These are phyloP conservation scores for Crithidia fasciculata DNA, from an alignment of 208 protist species.

Conservation along the genomic window DNA sequence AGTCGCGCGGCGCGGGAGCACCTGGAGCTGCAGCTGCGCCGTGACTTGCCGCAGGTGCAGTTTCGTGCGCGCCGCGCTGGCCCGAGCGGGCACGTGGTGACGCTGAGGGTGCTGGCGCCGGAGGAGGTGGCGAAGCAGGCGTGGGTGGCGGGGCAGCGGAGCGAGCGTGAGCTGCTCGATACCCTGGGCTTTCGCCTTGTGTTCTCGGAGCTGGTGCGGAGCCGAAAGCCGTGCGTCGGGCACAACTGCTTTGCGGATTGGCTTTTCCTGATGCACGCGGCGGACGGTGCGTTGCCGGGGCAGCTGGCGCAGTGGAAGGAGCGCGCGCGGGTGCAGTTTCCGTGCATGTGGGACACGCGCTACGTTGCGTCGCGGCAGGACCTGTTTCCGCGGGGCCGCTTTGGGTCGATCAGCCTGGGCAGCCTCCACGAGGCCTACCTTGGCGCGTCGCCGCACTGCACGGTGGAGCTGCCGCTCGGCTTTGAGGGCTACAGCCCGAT, in stretches of 20 bases:
- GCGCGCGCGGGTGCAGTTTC: slow-evolving; percentile 53
- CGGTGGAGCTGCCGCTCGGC: slow-evolving; percentile 59
- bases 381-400: slow-evolving; percentile 47
- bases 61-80: slow-evolving; percentile 53
- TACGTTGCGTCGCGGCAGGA: slow-evolving; percentile 51
- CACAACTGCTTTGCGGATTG: slow-evolving; percentile 86
- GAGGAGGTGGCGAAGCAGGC: slow-evolving; percentile 35
- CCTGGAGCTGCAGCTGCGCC: slow-evolving; percentile 30
- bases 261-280: slow-evolving; percentile 63
- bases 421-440: slow-evolving; percentile 65
- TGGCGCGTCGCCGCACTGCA: slow-evolving; percentile 40
- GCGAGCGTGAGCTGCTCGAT: slow-evolving; percentile 47
- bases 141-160: slow-evolving; percentile 21
- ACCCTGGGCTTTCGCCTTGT: slow-evolving; percentile 73
- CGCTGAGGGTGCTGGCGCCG: slow-evolving; percentile 40
- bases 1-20: slow-evolving; percentile 55
- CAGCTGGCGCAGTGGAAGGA: slow-evolving; percentile 53
- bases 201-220: slow-evolving; percentile 63
- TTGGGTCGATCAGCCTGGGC: slow-evolving; percentile 46
- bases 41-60: slow-evolving; percentile 34
- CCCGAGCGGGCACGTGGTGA: slow-evolving; percentile 31
- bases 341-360: slow-evolving; percentile 69
- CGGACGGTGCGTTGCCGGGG: slow-evolving; percentile 55
- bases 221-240: slow-evolving; percentile 72
- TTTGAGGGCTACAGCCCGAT: slow-evolving; percentile 71